Conservation (phyloP, 2,329 filamentous ascomycete species). For the Apiospora sp. region DNA sequence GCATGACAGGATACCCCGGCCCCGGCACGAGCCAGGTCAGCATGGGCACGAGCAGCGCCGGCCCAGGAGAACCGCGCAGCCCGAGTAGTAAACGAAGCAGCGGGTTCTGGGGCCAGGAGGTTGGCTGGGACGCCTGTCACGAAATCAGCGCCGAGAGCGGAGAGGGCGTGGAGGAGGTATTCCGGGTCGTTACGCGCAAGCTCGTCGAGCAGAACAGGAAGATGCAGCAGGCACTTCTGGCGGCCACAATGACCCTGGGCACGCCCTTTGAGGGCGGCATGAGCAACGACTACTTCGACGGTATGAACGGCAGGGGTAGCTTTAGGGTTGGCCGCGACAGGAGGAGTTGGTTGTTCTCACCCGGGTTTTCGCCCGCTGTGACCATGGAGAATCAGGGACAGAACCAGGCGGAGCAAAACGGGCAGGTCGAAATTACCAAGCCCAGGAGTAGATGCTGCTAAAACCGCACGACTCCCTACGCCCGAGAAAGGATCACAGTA, state of each 20-base stretch:
- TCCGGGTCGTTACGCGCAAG: slow-evolving; percentile 72
- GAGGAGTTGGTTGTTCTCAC: slow-evolving; percentile 66
- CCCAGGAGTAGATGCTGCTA: slow-evolving; percentile 27
- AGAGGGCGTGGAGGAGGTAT: slow-evolving; percentile 96
- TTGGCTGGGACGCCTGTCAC: slow-evolving; percentile 96
- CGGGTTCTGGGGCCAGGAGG: slow-evolving; percentile 89
- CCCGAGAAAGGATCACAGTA: not conserved
- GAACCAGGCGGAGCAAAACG: slow-evolving; percentile 25
- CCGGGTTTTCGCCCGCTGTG: slow-evolving; percentile 60
- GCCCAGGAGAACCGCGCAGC: slow-evolving; percentile 60
- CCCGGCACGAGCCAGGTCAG: slow-evolving; percentile 35
- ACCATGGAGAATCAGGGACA: slow-evolving; percentile 55
- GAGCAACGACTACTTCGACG: slow-evolving; percentile 57
- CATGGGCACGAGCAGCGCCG: slow-evolving; percentile 44
- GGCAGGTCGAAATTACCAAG: slow-evolving; percentile 25
- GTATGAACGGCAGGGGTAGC: slow-evolving; percentile 55
- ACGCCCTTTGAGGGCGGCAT: slow-evolving; percentile 53
- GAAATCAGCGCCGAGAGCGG: slow-evolving; percentile 95
- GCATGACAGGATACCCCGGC: slow-evolving; percentile 37
- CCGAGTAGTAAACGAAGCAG: slow-evolving; percentile 72
- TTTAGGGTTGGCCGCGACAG: slow-evolving; percentile 66
- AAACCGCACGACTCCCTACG: not conserved
- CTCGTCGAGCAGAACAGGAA: slow-evolving; percentile 70
- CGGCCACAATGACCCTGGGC: slow-evolving; percentile 61
- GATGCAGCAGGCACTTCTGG: slow-evolving; percentile 65